Evolutionary conservation across 1,284 basidiomycete species (phyloP), one percentile per base, ranked within the genome.

Genomic region (Apiotrichum akiyoshidainum): DNA sequence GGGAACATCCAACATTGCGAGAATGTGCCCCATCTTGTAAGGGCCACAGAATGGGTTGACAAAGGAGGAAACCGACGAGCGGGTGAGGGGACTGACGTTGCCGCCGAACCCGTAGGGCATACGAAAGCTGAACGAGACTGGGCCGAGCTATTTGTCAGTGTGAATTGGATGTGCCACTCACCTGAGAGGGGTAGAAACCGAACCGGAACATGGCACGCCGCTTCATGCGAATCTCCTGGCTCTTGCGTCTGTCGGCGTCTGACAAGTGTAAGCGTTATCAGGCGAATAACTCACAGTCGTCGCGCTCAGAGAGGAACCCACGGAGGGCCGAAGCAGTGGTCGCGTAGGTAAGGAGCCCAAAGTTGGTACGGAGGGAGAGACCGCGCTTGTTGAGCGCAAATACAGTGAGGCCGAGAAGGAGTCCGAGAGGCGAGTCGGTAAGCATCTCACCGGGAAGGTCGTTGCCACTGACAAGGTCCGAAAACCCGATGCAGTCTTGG

Each of bases 351-450:
- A 50, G 37, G 16, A 22, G 35, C 3, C 17, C 21, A 17, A 22
- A 50, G 35, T 14, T 39, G n/a, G 35, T n/a, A 5, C 48, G 40
- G 14, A 47, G 57, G 6, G 51, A 37, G 17, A 49, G 39, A 13
- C 50, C 54, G 4, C 40, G 35, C 31, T 33, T 22, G 22, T 41
- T 17, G 22, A 58, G 46, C 1, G 53, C 60, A 33, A 45, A 41
- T 6, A 57, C 51, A 1, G 60, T 51, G 5, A 55, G 19, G 21
- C 60, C 53, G 19, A 61, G 46, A 13, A 61, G 34, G 19, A 61
- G 46, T 5, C 56, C 60, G 3, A 61, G 34, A 1, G 57, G 60
- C n/a, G 60, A 61, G 21, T 42, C 31, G 19, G 46, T 44, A 13
- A 59, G 46, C n/a, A 21, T 22, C 12, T 49, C 33, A 7, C 33